These are phyloP conservation scores for Lodderomyces pseudojiufengensis DNA, from an alignment of 1,139 yeast species.

Conservation along the genomic window DNA sequence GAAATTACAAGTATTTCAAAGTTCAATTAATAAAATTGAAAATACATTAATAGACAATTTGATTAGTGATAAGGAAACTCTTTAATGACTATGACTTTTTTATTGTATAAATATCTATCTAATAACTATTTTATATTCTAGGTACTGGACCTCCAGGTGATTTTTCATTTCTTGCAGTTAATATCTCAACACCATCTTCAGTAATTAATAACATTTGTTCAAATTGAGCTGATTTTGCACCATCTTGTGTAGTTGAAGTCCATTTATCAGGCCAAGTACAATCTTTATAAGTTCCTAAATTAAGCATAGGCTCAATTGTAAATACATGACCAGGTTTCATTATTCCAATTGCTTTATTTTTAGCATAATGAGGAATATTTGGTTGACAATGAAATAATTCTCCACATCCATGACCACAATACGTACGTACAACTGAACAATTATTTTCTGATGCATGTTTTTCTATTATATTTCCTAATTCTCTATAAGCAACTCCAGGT, in stretches of 20 bases:
- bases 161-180: conserved; percentile 72
- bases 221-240: conserved; percentile 87
- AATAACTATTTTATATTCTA: conserved; percentile 34
- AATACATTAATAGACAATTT: conserved; percentile 23
- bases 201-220: conserved; percentile 92
- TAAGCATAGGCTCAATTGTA: conserved; percentile 98
- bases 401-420: conserved; percentile 94
- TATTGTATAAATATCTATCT: too few relatives aligned
- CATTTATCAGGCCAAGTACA: conserved; percentile 96
- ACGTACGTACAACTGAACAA: conserved; percentile 85
- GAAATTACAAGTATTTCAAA: conserved; percentile 25
- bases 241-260: conserved; percentile 91
- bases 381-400: conserved; percentile 89
- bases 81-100: too few relatives aligned
- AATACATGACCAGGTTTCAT: conserved; percentile 96
- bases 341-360: conserved; percentile 88
- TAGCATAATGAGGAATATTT: conserved; percentile 89
- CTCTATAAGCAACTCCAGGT: conserved; percentile 89
- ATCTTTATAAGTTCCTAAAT: conserved; percentile 81
- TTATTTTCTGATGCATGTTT: conserved; percentile 75
- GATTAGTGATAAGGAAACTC: conserved; percentile 20
- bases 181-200: conserved; percentile 88
- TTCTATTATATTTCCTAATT: conserved; percentile 85
- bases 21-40: conserved; percentile 25
- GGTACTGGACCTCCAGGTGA: conserved; percentile 88